Percentiles rank a stretch among this genome's conserved stretches.
Conservation (phyloP, 129 eudicot genomes). For the Erigeron canadensis region DNA sequence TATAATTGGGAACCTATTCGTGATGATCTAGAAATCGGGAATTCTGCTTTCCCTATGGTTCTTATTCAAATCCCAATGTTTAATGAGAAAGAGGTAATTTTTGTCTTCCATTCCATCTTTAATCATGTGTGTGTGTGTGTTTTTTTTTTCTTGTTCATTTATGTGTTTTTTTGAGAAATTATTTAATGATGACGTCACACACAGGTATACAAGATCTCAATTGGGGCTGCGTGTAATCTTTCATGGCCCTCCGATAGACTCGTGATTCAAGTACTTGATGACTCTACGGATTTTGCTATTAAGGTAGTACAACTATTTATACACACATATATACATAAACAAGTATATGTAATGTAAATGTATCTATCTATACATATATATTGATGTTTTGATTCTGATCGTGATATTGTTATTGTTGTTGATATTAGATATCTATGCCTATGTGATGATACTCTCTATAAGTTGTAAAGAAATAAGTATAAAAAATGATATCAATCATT, state of each 20-base stretch:
- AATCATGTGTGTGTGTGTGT: no score
- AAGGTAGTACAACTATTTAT: conserved; percentile 70
- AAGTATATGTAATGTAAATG: no score
- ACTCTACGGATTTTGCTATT: conserved; percentile 75
- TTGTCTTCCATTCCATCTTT: no score
- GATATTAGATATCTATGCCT: background rate
- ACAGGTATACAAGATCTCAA: conserved; percentile 96
- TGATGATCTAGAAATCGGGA: conserved; percentile 71
- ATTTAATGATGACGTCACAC: background rate
- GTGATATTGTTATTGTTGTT: background rate
- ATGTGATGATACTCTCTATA: conserved; percentile 3
- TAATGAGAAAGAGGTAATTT: conserved; percentile 95
- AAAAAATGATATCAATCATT: conserved; percentile 8
- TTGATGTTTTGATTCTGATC: background rate
- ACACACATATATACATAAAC: background rate
- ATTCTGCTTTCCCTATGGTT: conserved; percentile 62
- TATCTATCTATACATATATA: background rate
- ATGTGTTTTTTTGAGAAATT: background rate
- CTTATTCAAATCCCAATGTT: conserved; percentile 90
- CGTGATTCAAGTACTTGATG: conserved; percentile 97
- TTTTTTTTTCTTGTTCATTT: no score
- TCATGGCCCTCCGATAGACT: conserved; percentile 96
- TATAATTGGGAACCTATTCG: conserved; percentile 68
- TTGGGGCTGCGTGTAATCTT: conserved; percentile 95
- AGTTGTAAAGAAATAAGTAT: background rate